A percentile compares a stretch with the other conserved stretches of the same genome.
phyloP scores from a whole-genome alignment of 2,329 filamentous ascomycete species.

The Epichloe gansuensis region DNA sequence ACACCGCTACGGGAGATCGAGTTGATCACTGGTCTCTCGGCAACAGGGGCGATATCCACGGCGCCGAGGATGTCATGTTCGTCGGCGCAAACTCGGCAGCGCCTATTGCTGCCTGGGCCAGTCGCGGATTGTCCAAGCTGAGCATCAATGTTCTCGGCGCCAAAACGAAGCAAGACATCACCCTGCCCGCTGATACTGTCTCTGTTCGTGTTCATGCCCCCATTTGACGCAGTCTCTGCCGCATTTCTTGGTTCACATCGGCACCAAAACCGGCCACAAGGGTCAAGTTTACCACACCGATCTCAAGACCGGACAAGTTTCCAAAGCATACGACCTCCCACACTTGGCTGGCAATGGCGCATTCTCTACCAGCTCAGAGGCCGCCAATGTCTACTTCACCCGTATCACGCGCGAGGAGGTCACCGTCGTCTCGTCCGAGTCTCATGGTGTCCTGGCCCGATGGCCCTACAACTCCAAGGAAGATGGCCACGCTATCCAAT shows the following conservation, averaged over 20 bases:
- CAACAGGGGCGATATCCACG: conserved; percentile 61
- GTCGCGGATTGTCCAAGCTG: conserved; percentile 47
- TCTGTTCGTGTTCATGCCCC: conserved; percentile 61
- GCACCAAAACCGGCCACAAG: conserved; percentile 58
- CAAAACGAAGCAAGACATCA: conserved; percentile 42
- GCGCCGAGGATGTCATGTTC: conserved; percentile 53
- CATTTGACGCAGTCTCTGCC: conserved; percentile 57
- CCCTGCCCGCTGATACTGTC: conserved; percentile 34
- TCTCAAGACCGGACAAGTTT: conserved; percentile 52
- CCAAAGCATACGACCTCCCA: conserved; percentile 72
- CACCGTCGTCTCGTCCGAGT: conserved; percentile 61
- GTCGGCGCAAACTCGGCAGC: conserved; percentile 66
- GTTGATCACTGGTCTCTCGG: conserved; percentile 59
- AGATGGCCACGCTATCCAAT: conserved; percentile 44
- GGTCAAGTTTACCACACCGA: conserved; percentile 81
- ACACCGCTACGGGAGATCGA: conserved; percentile 60
- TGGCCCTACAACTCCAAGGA: conserved; percentile 49
- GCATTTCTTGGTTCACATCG: conserved; percentile 77
- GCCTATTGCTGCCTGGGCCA: conserved; percentile 65
- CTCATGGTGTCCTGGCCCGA: conserved; percentile 61
- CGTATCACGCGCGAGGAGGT: conserved; percentile 66
- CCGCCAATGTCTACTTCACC: conserved; percentile 80
- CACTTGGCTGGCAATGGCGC: conserved; percentile 57
- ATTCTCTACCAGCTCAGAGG: conserved; percentile 66
- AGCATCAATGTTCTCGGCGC: conserved; percentile 60